Base-by-base conservation (phyloP, 768 basidiomycete genomes). In the Chalciporus sphaerocephalus region DNA sequence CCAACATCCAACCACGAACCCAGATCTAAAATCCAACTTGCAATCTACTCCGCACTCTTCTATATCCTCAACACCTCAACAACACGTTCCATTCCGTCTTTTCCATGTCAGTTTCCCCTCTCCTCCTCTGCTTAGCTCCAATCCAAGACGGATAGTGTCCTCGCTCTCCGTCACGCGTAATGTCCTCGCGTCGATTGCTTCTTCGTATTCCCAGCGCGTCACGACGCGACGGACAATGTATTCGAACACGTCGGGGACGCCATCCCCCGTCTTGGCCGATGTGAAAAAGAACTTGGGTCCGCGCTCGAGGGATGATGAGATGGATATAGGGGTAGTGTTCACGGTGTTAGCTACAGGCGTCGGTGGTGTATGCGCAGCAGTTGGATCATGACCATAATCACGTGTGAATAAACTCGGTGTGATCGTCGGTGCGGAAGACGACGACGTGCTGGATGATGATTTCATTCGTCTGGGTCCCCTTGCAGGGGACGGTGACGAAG, bases 191-290 rank as follows among this genome's bases (percentile, higher is more conserved):
- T 81, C 80, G 10, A 74, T 45, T 12, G 68, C 67, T 44, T 85
- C 86, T 44, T 87, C 83, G 56, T 79, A 79, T 56, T 83, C 87
- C 80, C 80, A 83, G 49, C 75, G 67, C 50, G 60, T 56, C 27
- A 81, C 72, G 8, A 91, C 83, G 21, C 87, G 70, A 39, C 65
- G 57, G 4, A 80, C 85, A 33, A 92, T 71, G 55, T 89, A 89
- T 59, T 79, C 83, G 56, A 91, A 92, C n/a, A 88, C 81, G 1
- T 81, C 83, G 1, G 58, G 40, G 0, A 90, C 85, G 7, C 85
- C 81, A 27, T 78, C 74, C 0, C 89, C 89, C 4, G 85, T 87
- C 65, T 87, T 87, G 3, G 89, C 87, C 1, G 83, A 86, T 6
- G 85, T 79, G 57, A 85, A 83, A 62, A 89, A 87, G 10, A 89